Percentiles rank a stretch among this genome's conserved stretches.
These are phyloP conservation scores for Cenchrus purpureus DNA, from an alignment of 176 grass and related monocot species.

Conservation along the genomic window DNA sequence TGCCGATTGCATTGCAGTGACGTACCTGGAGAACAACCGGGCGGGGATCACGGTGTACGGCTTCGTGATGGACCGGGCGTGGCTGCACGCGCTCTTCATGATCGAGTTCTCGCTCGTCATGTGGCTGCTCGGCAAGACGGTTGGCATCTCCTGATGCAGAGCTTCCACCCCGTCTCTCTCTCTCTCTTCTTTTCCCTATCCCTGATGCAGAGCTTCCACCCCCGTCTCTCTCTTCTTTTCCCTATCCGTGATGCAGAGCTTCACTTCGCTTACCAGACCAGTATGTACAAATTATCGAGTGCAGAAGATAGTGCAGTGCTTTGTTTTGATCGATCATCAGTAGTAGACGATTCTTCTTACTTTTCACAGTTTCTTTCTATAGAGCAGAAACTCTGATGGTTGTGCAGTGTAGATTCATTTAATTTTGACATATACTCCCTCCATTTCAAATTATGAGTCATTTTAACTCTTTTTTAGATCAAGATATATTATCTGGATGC, in stretches of 20 bases:
- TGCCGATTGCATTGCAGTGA: slow-evolving; percentile 54
- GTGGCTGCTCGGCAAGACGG: slow-evolving; percentile 96
- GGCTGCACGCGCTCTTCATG: slow-evolving; percentile 93
- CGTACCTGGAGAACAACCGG: slow-evolving; percentile 94
- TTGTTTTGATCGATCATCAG: background rate
- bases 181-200: too few relatives aligned
- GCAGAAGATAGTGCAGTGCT: background rate
- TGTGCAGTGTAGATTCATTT: slow-evolving; percentile 8
- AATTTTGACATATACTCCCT: too few relatives aligned
- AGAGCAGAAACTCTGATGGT: background rate
- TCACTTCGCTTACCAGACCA: background rate
- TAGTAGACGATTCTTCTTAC: background rate
- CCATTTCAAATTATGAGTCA: too few relatives aligned
- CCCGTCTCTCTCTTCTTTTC: background rate
- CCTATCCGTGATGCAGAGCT: background rate
- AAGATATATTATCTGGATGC: too few relatives aligned
- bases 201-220: background rate
- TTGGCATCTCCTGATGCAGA: slow-evolving; percentile 57
- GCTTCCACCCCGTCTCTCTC: too few relatives aligned
- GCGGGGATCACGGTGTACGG: slow-evolving; percentile 88
- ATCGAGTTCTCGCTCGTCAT: slow-evolving; percentile 87
- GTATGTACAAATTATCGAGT: slow-evolving; percentile 35
- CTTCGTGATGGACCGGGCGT: slow-evolving; percentile 80
- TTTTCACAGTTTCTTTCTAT: background rate
- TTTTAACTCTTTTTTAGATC: too few relatives aligned